Conservation (phyloP, 352 stramenopile genomes). For the Pythium biforme region DNA sequence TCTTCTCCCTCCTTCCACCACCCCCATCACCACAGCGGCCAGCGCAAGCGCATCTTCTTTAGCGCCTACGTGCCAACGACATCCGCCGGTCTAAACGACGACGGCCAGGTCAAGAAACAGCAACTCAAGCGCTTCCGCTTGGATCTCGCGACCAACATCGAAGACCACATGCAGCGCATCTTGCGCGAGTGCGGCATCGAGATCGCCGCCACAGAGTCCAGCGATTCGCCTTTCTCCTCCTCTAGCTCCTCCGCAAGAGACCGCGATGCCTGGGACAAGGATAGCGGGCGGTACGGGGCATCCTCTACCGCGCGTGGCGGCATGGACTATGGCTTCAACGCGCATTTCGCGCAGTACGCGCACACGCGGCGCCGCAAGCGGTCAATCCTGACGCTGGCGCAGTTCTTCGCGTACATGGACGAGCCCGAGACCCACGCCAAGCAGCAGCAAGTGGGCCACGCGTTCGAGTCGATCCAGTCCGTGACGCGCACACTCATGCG, state of each 20-base stretch:
- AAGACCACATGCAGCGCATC: constrained; percentile 48
- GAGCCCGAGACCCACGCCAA: constrained; percentile 33
- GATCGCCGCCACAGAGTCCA: constrained; percentile 1
- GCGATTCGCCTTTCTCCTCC: not conserved
- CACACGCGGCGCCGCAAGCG: constrained; percentile 18
- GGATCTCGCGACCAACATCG: constrained; percentile 43
- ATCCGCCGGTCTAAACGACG: no score
- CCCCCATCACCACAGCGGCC: not conserved
- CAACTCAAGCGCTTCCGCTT: constrained; percentile 48
- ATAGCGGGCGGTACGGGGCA: not conserved
- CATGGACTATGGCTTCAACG: constrained; percentile 52
- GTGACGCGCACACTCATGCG: constrained; percentile 44
- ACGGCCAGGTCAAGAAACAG: not conserved
- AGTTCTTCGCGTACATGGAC: constrained; percentile 42
- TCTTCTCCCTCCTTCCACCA: not conserved
- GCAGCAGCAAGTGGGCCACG: constrained; percentile 41
- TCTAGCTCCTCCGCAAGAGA: not conserved
- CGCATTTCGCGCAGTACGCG: constrained; percentile 36
- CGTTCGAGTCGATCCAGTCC: constrained; percentile 59
- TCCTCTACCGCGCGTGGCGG: constrained; percentile 17
- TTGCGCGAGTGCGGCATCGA: constrained; percentile 50
- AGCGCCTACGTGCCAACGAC: constrained; percentile 14
- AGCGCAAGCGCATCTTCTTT: constrained; percentile 25
- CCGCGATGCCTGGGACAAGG: constrained; percentile 11
- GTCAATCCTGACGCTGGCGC: constrained; percentile 36